These are phyloP conservation scores for Aegle marmelos DNA, from an alignment of 345 rosid genomes.

Conservation along the genomic window DNA sequence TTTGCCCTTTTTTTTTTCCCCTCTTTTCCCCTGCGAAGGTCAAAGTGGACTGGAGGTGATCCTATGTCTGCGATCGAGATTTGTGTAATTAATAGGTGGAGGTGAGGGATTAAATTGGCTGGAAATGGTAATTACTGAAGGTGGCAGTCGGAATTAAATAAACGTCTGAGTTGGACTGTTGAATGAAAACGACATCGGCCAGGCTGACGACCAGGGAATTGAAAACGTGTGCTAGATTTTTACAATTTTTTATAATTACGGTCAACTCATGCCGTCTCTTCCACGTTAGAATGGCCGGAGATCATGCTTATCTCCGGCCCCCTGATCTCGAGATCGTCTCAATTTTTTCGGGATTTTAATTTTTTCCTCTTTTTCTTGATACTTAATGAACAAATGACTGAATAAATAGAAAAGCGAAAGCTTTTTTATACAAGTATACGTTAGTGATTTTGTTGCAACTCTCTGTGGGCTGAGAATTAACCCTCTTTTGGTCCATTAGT, in stretches of 20 bases:
- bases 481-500: no score
- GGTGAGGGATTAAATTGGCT: no score
- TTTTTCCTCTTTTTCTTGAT: neutral
- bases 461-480: no score
- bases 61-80: no score
- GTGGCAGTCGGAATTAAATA: neutral
- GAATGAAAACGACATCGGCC: neutral
- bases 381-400: neutral
- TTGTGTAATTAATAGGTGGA: no score
- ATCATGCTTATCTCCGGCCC: neutral
- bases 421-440: no score
- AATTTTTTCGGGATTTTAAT: neutral
- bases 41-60: no score
- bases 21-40: no score
- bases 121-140: no score
- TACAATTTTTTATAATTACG: neutral
- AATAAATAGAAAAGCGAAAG: neutral
- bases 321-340: neutral
- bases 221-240: neutral
- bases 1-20: no score
- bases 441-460: no score
- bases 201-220: neutral
- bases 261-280: neutral
- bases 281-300: neutral
- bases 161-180: neutral